Percentiles rank a stretch among this genome's conserved stretches.
Evolutionary conservation across 192 early-diverging fungal species (phyloP).

Genomic region (Podila horticola): DNA sequence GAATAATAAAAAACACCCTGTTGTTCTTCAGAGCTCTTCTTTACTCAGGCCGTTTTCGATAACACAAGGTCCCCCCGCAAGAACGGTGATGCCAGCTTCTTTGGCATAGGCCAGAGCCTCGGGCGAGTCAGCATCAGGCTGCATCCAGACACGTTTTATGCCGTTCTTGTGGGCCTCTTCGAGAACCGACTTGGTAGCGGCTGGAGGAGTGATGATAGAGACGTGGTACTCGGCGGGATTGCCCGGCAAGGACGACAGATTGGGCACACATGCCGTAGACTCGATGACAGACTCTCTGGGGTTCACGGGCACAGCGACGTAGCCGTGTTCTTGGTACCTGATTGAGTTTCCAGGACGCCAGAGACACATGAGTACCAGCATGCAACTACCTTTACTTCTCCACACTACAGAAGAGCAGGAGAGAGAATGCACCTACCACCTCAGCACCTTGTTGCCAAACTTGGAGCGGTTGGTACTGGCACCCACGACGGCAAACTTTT

Average conservation of each 20-base stretch:
- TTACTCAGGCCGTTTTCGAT: slow-evolving; percentile 58
- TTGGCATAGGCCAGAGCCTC: slow-evolving; percentile 60
- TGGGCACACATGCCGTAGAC: slow-evolving; percentile 33
- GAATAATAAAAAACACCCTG: not conserved
- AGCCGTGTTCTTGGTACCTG: slow-evolving; percentile 45
- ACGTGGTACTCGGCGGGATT: slow-evolving; percentile 60
- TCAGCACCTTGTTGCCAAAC: slow-evolving; percentile 87
- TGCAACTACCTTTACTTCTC: not conserved
- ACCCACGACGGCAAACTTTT: slow-evolving; percentile 80
- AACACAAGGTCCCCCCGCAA: slow-evolving; percentile 76
- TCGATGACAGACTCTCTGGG: slow-evolving; percentile 53
- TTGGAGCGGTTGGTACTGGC: slow-evolving; percentile 77
- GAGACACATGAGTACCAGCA: not conserved
- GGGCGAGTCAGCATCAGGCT: slow-evolving; percentile 71
- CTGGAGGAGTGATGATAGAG: slow-evolving; percentile 79
- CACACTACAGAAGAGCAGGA: slow-evolving; percentile 4
- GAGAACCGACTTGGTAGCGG: slow-evolving; percentile 66
- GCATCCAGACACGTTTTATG: slow-evolving; percentile 75
- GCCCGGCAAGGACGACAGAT: slow-evolving; percentile 51
- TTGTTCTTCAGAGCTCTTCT: slow-evolving; percentile 1
- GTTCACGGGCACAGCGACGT: slow-evolving; percentile 36
- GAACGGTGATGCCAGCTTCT: slow-evolving; percentile 57
- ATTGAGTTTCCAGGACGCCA: not conserved
- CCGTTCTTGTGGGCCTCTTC: slow-evolving; percentile 67
- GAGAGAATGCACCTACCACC: slow-evolving; percentile 63